Conservation (phyloP, 805 yeast species). For the Candida koratica region DNA sequence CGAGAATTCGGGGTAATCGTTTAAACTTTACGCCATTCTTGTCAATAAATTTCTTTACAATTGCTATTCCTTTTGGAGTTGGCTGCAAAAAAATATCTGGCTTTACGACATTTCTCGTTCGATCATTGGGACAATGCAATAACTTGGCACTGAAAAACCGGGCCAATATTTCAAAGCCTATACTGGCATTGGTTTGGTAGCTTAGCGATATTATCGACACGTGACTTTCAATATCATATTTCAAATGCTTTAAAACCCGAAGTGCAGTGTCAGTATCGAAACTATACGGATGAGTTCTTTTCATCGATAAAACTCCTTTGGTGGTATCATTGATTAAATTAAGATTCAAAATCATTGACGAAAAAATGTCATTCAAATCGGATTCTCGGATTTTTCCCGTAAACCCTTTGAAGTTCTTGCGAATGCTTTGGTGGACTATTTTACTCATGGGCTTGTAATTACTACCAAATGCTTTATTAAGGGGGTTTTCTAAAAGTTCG, state of each 20-base stretch:
- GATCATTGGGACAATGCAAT: conserved; percentile 69
- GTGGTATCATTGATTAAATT: conserved; percentile 17
- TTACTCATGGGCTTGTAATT: neutral
- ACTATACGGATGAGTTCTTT: conserved; percentile 44
- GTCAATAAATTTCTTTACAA: conserved; percentile 58
- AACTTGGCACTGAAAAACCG: conserved; percentile 59
- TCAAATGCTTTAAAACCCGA: conserved; percentile 45
- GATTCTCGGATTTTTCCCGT: conserved; percentile 49
- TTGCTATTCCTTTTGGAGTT: conserved; percentile 83
- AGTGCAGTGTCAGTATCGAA: conserved; percentile 55
- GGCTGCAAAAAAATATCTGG: conserved; percentile 56
- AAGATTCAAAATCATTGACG: conserved; percentile 45
- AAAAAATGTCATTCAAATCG: conserved; percentile 59
- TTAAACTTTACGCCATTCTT: conserved; percentile 47
- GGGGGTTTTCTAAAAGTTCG: neutral
- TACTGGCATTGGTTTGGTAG: conserved; percentile 48
- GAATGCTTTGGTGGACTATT: conserved; percentile 29
- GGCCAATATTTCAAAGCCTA: conserved; percentile 46
- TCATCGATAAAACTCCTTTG: conserved; percentile 14
- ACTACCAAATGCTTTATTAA: neutral
- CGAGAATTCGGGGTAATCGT: conserved; percentile 44
- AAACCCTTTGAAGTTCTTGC: conserved; percentile 48
- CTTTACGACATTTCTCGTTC: conserved; percentile 54
- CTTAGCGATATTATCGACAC: conserved; percentile 52
- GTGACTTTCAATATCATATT: conserved; percentile 45